Evolutionary conservation across 805 yeast genomes (phyloP), one percentile per base, ranked within the genome.

Genomic region (Hanseniaspora taiwanica): DNA sequence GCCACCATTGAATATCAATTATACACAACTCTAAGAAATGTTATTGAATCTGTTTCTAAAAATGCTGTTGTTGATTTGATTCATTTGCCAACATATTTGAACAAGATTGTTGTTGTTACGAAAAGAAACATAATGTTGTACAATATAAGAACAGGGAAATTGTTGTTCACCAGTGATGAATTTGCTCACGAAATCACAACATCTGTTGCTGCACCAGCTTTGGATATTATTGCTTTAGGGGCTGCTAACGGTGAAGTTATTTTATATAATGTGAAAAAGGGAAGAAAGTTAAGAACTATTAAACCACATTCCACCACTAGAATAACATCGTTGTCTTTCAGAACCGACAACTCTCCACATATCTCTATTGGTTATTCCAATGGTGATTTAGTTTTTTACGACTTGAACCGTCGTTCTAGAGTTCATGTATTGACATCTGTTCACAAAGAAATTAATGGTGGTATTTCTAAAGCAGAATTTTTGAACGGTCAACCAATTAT

Each of bases 11-110:
- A n/a, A n/a, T 29, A 29, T 14, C 16, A 16, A 5, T n/a, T 29
- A 18, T 29, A 29, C 33, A 29, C 33, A 4, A 29, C 33, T n/a
- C 14, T 29, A 18, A 29, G 33, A 29, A 29, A 29, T 8, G 18
- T 29, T 29, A 29, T 14, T 29, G 33, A 29, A n/a, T 29, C 33
- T 6, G 33, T 29, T 27, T 29, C 33, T 14, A 29, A 29, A 29
- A 29, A 29, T 16, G 4, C 33, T 3, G 14, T 29, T 16, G 9
- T 16, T n/a, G 33, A 29, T 10, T n/a, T 29, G n/a, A 29, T 29
- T n/a, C 99, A 91, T 58, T 79, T 89, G 38, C 87, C 96, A 23
- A 89, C 99, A 0, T 87, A 89, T 55, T 60, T 93, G 53, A 91
- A 91, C 65, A 91, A 91, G 55, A 64, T 93, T 21, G 78, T 81